Evolutionary conservation across 225 moss, liverwort and hornwort genomes (phyloP).

Genomic region (Lunularia cruciata): DNA sequence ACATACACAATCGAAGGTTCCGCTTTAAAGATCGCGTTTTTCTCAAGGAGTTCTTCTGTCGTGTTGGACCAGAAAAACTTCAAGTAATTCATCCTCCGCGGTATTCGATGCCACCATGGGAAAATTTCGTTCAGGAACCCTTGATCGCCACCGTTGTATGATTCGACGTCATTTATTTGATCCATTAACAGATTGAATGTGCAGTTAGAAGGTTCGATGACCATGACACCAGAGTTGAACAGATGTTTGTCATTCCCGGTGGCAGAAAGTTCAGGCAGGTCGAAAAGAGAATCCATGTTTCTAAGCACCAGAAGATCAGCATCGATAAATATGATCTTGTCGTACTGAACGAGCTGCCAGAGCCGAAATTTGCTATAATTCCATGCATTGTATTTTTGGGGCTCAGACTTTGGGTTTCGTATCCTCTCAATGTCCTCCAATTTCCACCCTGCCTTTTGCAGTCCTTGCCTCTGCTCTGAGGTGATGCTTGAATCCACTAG

Average conservation of each 20-base stretch:
- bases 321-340: slow-evolving; percentile 80
- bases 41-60: slow-evolving; percentile 43
- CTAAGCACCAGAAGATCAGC: slow-evolving; percentile 71
- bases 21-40: slow-evolving; percentile 34
- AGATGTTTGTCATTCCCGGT: slow-evolving; percentile 55
- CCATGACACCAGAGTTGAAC: slow-evolving; percentile 95
- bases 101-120: slow-evolving; percentile 79
- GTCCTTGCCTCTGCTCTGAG: slow-evolving; percentile 38
- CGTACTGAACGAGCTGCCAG: slow-evolving; percentile 77
- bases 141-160: slow-evolving; percentile 89
- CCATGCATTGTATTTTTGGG: slow-evolving; percentile 64
- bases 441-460: slow-evolving; percentile 65
- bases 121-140: slow-evolving; percentile 83
- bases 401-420: slow-evolving; percentile 65
- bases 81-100: slow-evolving; percentile 61
- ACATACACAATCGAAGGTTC: slow-evolving; percentile 58
- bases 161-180: slow-evolving; percentile 59
- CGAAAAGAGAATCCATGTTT: slow-evolving; percentile 72
- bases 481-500: slow-evolving; percentile 65
- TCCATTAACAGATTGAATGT: slow-evolving; percentile 71
- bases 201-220: slow-evolving; percentile 81
- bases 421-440: slow-evolving; percentile 67
- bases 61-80: slow-evolving; percentile 71
- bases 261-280: slow-evolving; percentile 72
- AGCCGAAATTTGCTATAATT: slow-evolving; percentile 91